Evolutionary conservation across 2,329 filamentous ascomycete genomes (phyloP), one percentile per base, ranked within the genome.

Genomic region (Chrysoporthe austroafricana): DNA sequence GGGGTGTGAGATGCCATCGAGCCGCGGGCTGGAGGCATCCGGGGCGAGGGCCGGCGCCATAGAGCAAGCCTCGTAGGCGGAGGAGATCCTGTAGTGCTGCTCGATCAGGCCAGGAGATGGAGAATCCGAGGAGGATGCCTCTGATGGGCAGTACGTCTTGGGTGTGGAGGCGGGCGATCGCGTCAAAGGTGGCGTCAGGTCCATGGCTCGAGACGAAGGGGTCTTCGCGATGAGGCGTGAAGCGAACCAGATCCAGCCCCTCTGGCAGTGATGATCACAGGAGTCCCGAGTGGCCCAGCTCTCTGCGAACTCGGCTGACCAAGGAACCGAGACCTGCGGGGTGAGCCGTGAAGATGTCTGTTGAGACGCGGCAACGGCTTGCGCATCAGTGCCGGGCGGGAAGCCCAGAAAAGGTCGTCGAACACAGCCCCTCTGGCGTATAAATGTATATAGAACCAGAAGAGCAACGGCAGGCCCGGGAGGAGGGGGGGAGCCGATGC

Each of bases 181-280:
- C 68, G 79, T 82, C 67, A 84, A 77, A 58, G 82, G 82, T 72
- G 83, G 83, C 76, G 82, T 82, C 72, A 81, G 78, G 75, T 84
- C 83, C 83, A 85, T 85, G 76, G 74, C 74, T 68, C 43, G 42
- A 50, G 46, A 14, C 43, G 14, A 42, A 52, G n/a, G 16, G 62
- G 7, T 46, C 44, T n/a, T 54, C 13, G 21, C 50, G 21, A 32
- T 13, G 50, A 54, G 50, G 13, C 50, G 50, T 54, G 50, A 32
- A 32, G 50, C 21, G 26, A 21, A 54, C 26, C 26, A 16, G 50
- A 32, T 54, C 21, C 26, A 32, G 50, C 50, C 50, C 11, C 26
- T 54, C 50, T 34, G 18, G 18, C 8, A 8, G 9, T 16, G 4
- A 4, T 52, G 21, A 16, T 21, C 50, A 32, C 50, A 13, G 50